These are phyloP conservation scores for Hymenoscyphus salicellus DNA, from an alignment of 2,329 filamentous ascomycete genomes.

Conservation along the genomic window DNA sequence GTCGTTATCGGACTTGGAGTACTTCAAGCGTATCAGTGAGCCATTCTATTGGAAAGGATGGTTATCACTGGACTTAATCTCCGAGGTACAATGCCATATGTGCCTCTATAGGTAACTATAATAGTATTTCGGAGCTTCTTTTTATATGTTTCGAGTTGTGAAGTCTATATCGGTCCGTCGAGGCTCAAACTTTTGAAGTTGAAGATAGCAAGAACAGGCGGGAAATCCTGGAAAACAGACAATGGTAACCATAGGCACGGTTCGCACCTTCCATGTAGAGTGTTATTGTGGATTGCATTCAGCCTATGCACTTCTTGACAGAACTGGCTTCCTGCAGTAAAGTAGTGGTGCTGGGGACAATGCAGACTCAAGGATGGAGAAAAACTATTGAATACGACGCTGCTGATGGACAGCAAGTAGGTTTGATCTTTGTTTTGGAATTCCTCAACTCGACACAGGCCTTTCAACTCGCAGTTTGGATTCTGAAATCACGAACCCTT, in stretches of 20 bases:
- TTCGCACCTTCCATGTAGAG: conserved; percentile 16
- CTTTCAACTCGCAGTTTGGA: not conserved
- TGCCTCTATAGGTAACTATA: too few relatives aligned
- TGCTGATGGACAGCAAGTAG: not conserved
- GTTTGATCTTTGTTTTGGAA: conserved; percentile 26
- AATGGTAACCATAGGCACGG: conserved; percentile 9
- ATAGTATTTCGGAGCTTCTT: not conserved
- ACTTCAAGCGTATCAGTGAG: not conserved
- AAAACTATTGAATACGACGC: conserved; percentile 4
- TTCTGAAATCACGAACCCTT: conserved; percentile 20
- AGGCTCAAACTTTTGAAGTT: not conserved
- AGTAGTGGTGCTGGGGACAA: not conserved
- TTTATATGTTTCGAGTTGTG: not conserved
- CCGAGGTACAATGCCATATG: not conserved
- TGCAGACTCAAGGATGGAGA: conserved; percentile 3
- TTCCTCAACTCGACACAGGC: conserved; percentile 5
- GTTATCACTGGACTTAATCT: not conserved
- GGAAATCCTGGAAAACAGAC: not conserved
- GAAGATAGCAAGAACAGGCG: not conserved
- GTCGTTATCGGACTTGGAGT: not conserved
- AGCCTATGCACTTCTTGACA: conserved; percentile 20
- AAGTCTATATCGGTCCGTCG: not conserved
- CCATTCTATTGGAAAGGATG: not conserved
- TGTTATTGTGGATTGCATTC: conserved; percentile 11
- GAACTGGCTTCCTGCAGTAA: conserved; percentile 15